phyloP scores from a whole-genome alignment of 768 basidiomycete genomes.

The Xerocomellus chrysenteron region DNA sequence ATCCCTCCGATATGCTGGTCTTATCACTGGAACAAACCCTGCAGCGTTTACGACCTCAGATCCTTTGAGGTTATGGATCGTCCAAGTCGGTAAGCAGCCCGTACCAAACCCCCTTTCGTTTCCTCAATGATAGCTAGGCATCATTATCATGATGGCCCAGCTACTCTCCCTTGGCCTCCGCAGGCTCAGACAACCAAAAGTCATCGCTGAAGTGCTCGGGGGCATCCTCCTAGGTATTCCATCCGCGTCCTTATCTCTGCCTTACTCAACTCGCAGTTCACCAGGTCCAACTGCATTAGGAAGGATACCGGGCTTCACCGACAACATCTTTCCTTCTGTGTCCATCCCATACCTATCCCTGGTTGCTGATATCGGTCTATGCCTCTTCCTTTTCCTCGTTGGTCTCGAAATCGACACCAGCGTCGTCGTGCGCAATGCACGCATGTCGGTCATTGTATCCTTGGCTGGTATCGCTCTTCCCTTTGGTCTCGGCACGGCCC shows the following conservation, averaged over 20 bases:
- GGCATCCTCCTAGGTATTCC: conserved; percentile 79
- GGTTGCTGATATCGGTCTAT: conserved; percentile 85
- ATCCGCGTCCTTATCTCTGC: conserved; percentile 33
- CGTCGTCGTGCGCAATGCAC: conserved; percentile 76
- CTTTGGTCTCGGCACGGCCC: conserved; percentile 78
- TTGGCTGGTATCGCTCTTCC: conserved; percentile 84
- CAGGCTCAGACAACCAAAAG: conserved; percentile 82
- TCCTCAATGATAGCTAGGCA: conserved; percentile 41
- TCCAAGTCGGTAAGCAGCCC: conserved; percentile 64
- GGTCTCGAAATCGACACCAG: conserved; percentile 86
- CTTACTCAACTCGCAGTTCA: neutral
- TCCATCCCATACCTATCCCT: conserved; percentile 81
- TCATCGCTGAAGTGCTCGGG: conserved; percentile 82
- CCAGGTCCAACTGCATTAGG: conserved; percentile 59
- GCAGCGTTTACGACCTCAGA: conserved; percentile 60
- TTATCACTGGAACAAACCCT: conserved; percentile 76
- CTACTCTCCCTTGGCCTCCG: conserved; percentile 68
- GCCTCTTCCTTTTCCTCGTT: conserved; percentile 88
- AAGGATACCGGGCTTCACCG: conserved; percentile 84
- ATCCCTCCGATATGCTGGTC: conserved; percentile 54
- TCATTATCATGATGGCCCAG: conserved; percentile 82
- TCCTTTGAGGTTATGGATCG: conserved; percentile 74
- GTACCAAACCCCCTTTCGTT: neutral
- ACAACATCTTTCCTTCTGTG: conserved; percentile 74
- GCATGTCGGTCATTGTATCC: conserved; percentile 66